Conservation (phyloP, 108 stramenopile genomes). For the Cylindrotheca closterium region DNA sequence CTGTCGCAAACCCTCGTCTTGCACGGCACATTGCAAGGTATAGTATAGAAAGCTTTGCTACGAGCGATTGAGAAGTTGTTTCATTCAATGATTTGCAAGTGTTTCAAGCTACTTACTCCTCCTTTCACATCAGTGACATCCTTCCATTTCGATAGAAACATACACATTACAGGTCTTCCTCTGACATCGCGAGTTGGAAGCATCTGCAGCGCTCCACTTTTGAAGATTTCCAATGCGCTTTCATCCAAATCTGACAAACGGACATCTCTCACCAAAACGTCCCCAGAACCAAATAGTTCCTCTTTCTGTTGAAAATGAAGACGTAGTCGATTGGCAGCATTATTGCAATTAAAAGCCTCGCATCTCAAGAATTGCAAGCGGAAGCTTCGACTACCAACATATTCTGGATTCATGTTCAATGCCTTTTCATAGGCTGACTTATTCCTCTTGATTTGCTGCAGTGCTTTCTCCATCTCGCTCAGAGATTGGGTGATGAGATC, state of each 20-base stretch:
- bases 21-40: background rate
- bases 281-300: constrained; percentile 31
- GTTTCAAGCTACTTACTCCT: background rate
- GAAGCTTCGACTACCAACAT: constrained; percentile 26
- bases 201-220: constrained; percentile 15
- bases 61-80: background rate
- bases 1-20: constrained; percentile 15
- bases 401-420: constrained; percentile 20
- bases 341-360: constrained; percentile 31
- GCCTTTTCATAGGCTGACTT: constrained; percentile 22
- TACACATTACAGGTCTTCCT: constrained; percentile 15
- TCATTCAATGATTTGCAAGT: background rate
- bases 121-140: constrained; percentile 3
- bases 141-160: background rate
- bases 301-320: constrained; percentile 24
- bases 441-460: constrained; percentile 17
- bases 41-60: constrained; percentile 17
- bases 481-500: too few relatives aligned
- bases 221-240: background rate
- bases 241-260: constrained; percentile 12
- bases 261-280: constrained; percentile 23
- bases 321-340: constrained; percentile 26
- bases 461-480: constrained; percentile 7
- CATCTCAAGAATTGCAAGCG: constrained; percentile 38
- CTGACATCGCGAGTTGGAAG: constrained; percentile 8